Conservation (phyloP, 1,284 basidiomycete species). For the Ceratobasidium sp. region DNA sequence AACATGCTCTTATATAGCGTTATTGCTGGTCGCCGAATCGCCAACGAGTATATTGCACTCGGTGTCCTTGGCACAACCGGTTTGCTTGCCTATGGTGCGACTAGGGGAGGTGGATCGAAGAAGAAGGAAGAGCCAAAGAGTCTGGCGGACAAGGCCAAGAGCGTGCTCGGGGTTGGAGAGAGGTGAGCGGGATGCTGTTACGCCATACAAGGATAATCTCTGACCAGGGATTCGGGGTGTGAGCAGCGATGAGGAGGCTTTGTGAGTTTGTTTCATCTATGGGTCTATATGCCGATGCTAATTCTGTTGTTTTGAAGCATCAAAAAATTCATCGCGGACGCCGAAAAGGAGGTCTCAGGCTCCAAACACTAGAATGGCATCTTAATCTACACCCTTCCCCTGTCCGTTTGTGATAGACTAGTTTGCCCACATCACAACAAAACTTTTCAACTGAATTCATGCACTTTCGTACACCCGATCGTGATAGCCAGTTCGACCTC, state of each 20-base stretch:
- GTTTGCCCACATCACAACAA: background rate
- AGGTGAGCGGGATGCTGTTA: conserved; percentile 58
- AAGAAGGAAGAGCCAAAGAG: conserved; percentile 55
- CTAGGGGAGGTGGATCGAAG: conserved; percentile 55
- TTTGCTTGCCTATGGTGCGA: conserved; percentile 59
- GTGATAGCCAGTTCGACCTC: too few relatives aligned
- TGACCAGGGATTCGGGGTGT: conserved; percentile 7
- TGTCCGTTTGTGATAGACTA: background rate
- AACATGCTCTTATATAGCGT: conserved; percentile 55
- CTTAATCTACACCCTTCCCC: background rate
- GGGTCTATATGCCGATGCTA: background rate
- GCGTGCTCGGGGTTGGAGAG: conserved; percentile 68
- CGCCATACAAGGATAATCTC: background rate
- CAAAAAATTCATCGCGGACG: conserved; percentile 75
- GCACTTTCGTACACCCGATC: background rate
- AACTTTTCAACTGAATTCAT: background rate
- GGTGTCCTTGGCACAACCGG: conserved; percentile 65
- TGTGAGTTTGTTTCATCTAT: conserved; percentile 59
- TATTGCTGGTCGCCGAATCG: conserved; percentile 75
- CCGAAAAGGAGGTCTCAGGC: conserved; percentile 63
- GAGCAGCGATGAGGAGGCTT: conserved; percentile 70
- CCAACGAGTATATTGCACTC: conserved; percentile 77
- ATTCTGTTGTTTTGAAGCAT: conserved; percentile 61
- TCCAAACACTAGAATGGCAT: conserved; percentile 12
- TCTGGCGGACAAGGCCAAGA: conserved; percentile 62